Base-by-base conservation (phyloP, 2,329 filamentous ascomycete species). In the Cercospora sp. region DNA sequence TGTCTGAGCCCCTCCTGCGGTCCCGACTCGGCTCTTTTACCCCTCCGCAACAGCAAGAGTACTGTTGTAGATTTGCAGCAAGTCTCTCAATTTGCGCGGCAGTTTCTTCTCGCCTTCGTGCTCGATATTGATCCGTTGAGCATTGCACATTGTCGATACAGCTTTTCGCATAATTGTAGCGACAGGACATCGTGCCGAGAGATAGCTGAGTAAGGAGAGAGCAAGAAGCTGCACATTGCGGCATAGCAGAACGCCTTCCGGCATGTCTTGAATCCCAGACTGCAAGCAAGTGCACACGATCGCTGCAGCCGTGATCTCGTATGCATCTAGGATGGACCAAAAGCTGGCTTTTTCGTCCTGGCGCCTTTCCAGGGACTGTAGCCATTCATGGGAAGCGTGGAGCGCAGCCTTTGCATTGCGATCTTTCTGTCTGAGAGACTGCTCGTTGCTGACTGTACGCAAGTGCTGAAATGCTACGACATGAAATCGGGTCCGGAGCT, bases 171-270 rank as follows among this genome's bases (percentile, higher is more conserved):
- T 36, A 5, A 20, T 18, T 20, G 61, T 57, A n/a, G 61, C 61
- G 13, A 31, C 48, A 1, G 61, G 28, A 10, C 20, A 30, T 20
- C 28, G 26, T 57, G 48, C 61, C 23, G 45, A 55, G 12, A 57
- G 48, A 12, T 64, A 64, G 45, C 61, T 64, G n/a, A 64, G 48
- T 20, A 64, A 30, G 9, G 61, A 64, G 9, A 64, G 8, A 48
- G 40, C 48, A 5, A 64, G 61, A 23, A 64, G 26, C 10, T 64
- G 42, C 3, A 64, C 31, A 57, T 57, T 9, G 23, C n/a, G 53
- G 53, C 51, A 57, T 9, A 57, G 12, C 23, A 30, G 0, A 23
- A 48, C 16, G 51, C 23, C 16, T 13, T 16, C 20, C 0, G 8
- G 20, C 9, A 2, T 28, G n/a, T 30, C 51, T 30, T 57, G 13